A percentile compares a stretch with the other conserved stretches of the same genome.
phyloP scores from a whole-genome alignment of 2,329 filamentous ascomycete genomes.

The Penicillium sp. region DNA sequence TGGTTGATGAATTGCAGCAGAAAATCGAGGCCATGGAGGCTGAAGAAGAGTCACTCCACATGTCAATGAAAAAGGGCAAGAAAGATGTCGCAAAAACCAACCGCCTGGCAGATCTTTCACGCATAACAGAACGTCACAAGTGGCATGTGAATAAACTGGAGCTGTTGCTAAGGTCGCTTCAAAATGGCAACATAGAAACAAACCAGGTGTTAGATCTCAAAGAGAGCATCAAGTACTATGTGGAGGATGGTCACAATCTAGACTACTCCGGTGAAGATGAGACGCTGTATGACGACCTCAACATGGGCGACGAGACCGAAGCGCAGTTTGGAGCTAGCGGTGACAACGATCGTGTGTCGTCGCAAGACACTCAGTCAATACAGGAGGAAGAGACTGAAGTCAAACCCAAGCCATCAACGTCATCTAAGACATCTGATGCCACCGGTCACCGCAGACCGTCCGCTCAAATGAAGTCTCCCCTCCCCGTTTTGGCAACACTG shows the following conservation, averaged over 20 bases:
- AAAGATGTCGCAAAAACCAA: constrained; percentile 82
- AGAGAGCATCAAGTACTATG: constrained; percentile 93
- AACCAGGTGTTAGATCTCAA: constrained; percentile 87
- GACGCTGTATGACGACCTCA: constrained; percentile 90
- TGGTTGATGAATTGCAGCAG: constrained; percentile 90
- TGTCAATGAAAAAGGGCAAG: constrained; percentile 93
- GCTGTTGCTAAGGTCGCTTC: constrained; percentile 83
- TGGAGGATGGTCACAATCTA: constrained; percentile 83
- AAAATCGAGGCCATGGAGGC: constrained; percentile 94
- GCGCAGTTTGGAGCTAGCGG: constrained; percentile 78
- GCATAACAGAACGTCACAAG: constrained; percentile 87
- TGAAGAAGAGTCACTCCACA: constrained; percentile 83
- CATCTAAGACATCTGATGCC: constrained; percentile 56
- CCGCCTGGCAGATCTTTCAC: constrained; percentile 83
- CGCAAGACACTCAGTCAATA: constrained; percentile 90
- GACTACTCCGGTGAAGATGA: constrained; percentile 91
- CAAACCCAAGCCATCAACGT: constrained; percentile 56
- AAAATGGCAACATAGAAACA: constrained; percentile 88
- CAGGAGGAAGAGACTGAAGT: constrained; percentile 78
- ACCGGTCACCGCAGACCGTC: constrained; percentile 73
- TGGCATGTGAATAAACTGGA: constrained; percentile 96
- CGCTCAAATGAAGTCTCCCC: constrained; percentile 87
- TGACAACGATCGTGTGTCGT: constrained; percentile 88
- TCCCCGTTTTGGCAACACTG: constrained; percentile 89
- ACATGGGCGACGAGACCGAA: constrained; percentile 84